Base-by-base conservation (phyloP, 352 stramenopile genomes). In the Pythium aquatile region DNA sequence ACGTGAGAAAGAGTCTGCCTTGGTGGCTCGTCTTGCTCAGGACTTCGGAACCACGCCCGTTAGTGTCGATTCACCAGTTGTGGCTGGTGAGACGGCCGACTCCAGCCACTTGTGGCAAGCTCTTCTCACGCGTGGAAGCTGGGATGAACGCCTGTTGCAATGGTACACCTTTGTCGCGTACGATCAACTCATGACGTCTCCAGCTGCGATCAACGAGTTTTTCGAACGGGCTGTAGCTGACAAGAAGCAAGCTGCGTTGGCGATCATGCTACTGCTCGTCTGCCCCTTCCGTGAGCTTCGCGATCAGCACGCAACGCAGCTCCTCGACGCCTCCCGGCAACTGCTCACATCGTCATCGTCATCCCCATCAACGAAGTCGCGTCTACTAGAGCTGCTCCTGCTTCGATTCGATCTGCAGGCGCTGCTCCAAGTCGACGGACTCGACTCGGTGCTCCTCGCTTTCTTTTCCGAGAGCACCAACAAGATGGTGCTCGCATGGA, bases 81-180 rank as follows among this genome's bases (percentile, higher is more conserved):
- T 42, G 35, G 10, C 6, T 2, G 49, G 48, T 17, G 20, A 57
- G 47, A 17, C 47, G 17, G 10, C 11, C 17, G 20, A 55, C 1
- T 17, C n/a, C 5, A 4, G 7, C 10, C 10, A 13, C 3, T 33
- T 73, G 40, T 91, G 80, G 79, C 59, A 68, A 10, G 55, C 58
- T 20, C 72, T 93, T 46, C 72, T 93, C 42, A 63, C 68, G 9
- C 74, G 66, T 11, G 82, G 84, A 5, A n/a, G 56, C 1, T 91
- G 82, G 82, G 58, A 73, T 20, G 59, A 76, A 58, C 35, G 16
- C 29, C 58, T 90, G 10, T 51, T 90, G 49, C 63, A 54, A 40
- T 93, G 82, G 82, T 90, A 90, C 58, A 69, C 71, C 16, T 62
- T 69, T 2, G 56, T 79, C 33, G 78, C 73, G 16, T 93, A 83